Evolutionary conservation across 2,329 filamentous ascomycete genomes (phyloP), one percentile per base, ranked within the genome.

Genomic region (Didymella arachidicola): DNA sequence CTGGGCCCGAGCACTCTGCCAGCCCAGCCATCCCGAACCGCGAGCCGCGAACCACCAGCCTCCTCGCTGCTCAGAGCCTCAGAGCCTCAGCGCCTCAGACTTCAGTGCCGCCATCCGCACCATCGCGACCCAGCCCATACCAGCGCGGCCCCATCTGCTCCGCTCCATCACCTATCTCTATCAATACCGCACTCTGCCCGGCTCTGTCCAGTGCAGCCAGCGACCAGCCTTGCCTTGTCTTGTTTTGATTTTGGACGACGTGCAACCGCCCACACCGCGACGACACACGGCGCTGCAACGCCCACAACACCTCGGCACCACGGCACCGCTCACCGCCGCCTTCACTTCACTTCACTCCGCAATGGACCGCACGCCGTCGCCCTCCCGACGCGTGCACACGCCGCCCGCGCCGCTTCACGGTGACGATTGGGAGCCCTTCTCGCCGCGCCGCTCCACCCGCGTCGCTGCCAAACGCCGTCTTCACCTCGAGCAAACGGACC

Each of bases 401-500:
- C 90, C 90, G 60, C 84, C 85, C 39, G 87, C 90, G 54, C 90
- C 90, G 46, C 84, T 84, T 59, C 84, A 87, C 71, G 90, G 89
- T 46, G 90, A 93, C 77, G 79, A 82, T 62, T 93, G 88, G 82
- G 85, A 91, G 70, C 90, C 90, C 43, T 93, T 87, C 72, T 87
- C 88, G 60, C 87, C 89, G 53, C 85, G 89, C 74, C 89, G 90
- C 69, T 74, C 73, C 29, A 83, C 84, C 59, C 85, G 89, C 65
- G 83, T 91, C 66, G 86, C 85, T 56, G 81, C 82, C 41, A 84
- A 87, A 68, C 81, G 82, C 67, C 60, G 70, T 52, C 53, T 60
- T 68, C 65, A 73, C 67, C 67, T 63, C 42, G 66, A 69, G 61
- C 63, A 67, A 50, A 50, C 60, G 26, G 61, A 61, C 25, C 42